Conservation (phyloP, 306 rosid genomes). For the Rosa rugosa region DNA sequence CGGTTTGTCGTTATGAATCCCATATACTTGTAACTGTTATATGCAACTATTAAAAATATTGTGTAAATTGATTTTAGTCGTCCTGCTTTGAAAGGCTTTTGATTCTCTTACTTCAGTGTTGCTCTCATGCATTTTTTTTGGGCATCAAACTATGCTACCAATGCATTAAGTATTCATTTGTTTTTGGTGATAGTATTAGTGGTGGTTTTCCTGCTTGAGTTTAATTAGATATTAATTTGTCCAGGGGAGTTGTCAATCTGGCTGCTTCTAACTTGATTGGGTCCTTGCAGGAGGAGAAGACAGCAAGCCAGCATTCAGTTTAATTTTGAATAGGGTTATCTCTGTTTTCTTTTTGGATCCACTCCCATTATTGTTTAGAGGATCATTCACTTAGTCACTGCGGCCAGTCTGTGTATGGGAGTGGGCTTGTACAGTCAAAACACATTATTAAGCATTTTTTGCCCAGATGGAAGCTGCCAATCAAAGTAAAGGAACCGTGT, state of each 20-base stretch:
- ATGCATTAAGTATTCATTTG: neutral
- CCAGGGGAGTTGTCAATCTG: neutral
- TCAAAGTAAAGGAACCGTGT: neutral
- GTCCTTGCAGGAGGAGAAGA: constrained; percentile 63
- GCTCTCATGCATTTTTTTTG: neutral
- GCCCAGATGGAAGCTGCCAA: constrained; percentile 35
- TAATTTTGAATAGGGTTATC: constrained; percentile 24
- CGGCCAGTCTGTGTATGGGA: constrained; percentile 28
- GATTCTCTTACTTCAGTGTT: neutral
- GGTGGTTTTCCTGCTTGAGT: constrained; percentile 3
- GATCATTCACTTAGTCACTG: constrained; percentile 22
- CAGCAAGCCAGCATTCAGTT: constrained; percentile 39
- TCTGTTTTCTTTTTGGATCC: constrained; percentile 12
- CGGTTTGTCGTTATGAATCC: neutral
- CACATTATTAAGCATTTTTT: constrained; percentile 30
- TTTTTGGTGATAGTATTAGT: neutral
- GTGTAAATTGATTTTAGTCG: neutral
- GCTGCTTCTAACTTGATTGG: constrained; percentile 26
- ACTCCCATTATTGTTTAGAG: constrained; percentile 26
- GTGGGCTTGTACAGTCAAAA: constrained; percentile 37
- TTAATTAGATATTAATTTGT: neutral
- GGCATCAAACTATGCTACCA: neutral
- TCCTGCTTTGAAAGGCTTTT: neutral
- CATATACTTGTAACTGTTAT: neutral
- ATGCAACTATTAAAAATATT: neutral